Evolutionary conservation across 148 eudicot species (phyloP).

Genomic region (Fagopyrum esculentum): DNA sequence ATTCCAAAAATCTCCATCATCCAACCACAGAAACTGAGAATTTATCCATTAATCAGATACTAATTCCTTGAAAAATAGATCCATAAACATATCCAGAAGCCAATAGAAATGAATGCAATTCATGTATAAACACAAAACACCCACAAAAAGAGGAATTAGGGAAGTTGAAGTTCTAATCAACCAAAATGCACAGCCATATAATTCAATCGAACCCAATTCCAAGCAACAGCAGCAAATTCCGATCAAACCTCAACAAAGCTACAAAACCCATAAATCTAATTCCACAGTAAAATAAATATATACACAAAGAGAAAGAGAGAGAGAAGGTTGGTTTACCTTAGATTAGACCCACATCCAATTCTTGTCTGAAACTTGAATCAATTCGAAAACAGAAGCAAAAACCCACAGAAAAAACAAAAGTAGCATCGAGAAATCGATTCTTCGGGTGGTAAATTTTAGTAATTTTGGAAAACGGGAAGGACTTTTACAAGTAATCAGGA

Average conservation of each 20-base stretch:
- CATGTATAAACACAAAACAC: not conserved
- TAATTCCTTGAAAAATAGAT: not conserved
- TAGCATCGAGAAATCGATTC: constrained; percentile 7
- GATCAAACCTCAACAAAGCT: constrained; percentile 7
- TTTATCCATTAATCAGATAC: not conserved
- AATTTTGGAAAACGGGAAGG: not conserved
- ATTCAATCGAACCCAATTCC: not conserved
- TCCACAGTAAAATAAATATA: constrained; percentile 5
- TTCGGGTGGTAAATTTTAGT: not conserved
- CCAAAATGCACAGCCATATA: not conserved
- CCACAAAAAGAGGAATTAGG: not conserved
- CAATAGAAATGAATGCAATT: not conserved
- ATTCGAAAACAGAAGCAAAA: constrained; percentile 14
- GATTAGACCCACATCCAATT: constrained; percentile 44
- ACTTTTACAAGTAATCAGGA: constrained; percentile 3
- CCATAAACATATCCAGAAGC: not conserved
- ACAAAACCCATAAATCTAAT: constrained; percentile 17
- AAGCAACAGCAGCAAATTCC: not conserved
- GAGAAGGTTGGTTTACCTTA: constrained; percentile 39
- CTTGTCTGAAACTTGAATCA: constrained; percentile 21
- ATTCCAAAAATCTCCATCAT: not conserved
- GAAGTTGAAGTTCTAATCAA: not conserved
- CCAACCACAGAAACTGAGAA: not conserved
- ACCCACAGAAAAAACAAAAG: not conserved
- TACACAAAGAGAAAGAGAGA: not conserved